Base-by-base conservation (phyloP, 768 basidiomycete species). In the Suillus sp. region DNA sequence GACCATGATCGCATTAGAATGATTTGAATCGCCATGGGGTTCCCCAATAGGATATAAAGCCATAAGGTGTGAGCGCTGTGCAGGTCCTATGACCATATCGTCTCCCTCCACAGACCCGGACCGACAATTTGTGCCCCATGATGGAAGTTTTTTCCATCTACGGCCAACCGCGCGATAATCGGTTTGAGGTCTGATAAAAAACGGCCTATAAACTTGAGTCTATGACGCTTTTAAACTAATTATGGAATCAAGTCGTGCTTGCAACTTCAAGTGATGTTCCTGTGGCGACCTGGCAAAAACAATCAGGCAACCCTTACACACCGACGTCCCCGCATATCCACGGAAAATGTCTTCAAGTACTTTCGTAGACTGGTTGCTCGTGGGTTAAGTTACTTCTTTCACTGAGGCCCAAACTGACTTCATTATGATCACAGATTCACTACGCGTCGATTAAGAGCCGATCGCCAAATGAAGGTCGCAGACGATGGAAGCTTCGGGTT, bases 381-480 rank as follows among this genome's bases (percentile, higher is more conserved):
- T 61, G 32, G n/a, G 56, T 57, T 40, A 3, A 38, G 27, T 57
- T 18, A 13, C 38, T 57, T 37, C 6, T 38, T 14, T 57, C 9
- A 27, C 32, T 7, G 18, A 18, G 55, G 25, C 18, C 11, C 22
- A 18, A 38, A 40, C 25, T 57, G 37, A 57, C 8, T 30, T 32
- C 43, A 14, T 61, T 40, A 22, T 25, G 8, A 60, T 61, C 62
- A n/a, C 64, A 83, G 81, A 71, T 59, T 61, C 73, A 75, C 64
- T 89, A 88, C 64, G 69, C 78, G 14, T 64, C 71, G 18, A 64
- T 81, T 13, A 87, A 84, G 69, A 69, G 72, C 4, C 78, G 70
- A 43, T 76, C 81, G 68, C 84, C 85, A 40, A 69, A 74, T 20
- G 83, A 87, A 68, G 87, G 87, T 22, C 80, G 87, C 59, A 80